Percentiles rank a stretch among this genome's conserved stretches.
phyloP scores from a whole-genome alignment of 495 filamentous ascomycete genomes.

The Chaetomidium leptoderma region DNA sequence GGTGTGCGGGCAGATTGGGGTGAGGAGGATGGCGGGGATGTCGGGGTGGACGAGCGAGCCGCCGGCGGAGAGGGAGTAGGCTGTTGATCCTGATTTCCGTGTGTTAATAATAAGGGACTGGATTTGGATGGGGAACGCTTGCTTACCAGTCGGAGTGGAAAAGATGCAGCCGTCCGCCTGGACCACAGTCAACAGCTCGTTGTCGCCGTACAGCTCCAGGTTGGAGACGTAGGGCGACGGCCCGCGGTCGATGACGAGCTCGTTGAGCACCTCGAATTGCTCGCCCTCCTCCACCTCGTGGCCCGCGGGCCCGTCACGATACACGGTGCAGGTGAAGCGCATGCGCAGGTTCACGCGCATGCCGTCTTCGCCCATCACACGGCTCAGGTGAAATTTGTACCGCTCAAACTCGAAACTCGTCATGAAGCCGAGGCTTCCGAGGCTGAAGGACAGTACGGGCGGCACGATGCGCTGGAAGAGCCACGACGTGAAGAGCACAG shows the following conservation, averaged over 20 bases:
- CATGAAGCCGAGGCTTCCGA: constrained; percentile 86
- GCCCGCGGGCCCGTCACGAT: constrained; percentile 51
- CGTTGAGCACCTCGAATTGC: constrained; percentile 93
- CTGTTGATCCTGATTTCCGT: constrained; percentile 73
- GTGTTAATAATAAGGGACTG: constrained; percentile 6
- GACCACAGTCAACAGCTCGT: constrained; percentile 87
- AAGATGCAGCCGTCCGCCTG: constrained; percentile 97
- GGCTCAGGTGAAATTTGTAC: constrained; percentile 76
- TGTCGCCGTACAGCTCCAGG: constrained; percentile 88
- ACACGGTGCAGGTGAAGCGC: constrained; percentile 96
- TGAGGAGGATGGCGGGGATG: constrained; percentile 94
- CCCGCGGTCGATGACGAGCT: constrained; percentile 94
- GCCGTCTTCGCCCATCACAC: constrained; percentile 83
- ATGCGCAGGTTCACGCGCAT: constrained; percentile 95
- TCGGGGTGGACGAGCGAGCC: constrained; percentile 95
- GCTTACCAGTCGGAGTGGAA: constrained; percentile 80
- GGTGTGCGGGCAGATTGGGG: constrained; percentile 95
- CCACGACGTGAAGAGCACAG: constrained; percentile 88
- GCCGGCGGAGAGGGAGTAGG: constrained; percentile 92
- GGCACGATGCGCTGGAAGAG: constrained; percentile 91
- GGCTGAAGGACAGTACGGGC: constrained; percentile 80
- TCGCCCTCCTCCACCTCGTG: constrained; percentile 66
- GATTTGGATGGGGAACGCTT: neutral
- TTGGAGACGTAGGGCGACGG: constrained; percentile 96
- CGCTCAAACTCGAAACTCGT: constrained; percentile 86